Evolutionary conservation across 148 eudicot species (phyloP).

Genomic region (Nepenthes gracilis): DNA sequence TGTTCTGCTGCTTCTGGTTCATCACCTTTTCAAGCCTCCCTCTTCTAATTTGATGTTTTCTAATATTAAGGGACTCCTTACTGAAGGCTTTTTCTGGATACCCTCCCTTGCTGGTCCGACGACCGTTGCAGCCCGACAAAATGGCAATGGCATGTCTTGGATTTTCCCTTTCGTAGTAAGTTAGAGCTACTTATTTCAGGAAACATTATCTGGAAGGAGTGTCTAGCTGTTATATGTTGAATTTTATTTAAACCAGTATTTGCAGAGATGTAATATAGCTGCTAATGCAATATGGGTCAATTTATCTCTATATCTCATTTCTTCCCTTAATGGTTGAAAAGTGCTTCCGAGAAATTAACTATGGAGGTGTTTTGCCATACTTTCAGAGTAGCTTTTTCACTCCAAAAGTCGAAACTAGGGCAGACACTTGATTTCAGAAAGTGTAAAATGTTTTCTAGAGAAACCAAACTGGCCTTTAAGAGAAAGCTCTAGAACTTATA

Average conservation of each 20-base stretch:
- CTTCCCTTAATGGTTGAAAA: background rate
- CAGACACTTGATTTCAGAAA: too few species aligned
- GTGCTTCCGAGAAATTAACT: background rate
- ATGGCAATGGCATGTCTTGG: slow-evolving; percentile 91
- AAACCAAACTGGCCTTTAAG: too few species aligned
- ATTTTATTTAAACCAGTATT: too few species aligned
- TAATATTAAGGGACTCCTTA: slow-evolving; percentile 59
- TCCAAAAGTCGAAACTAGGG: too few species aligned
- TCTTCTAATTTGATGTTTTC: slow-evolving; percentile 4
- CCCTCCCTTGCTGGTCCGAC: slow-evolving; percentile 98
- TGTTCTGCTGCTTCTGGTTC: background rate
- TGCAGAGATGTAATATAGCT: too few species aligned
- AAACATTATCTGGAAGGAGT: background rate
- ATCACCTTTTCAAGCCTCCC: background rate
- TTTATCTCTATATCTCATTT: background rate
- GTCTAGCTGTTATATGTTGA: background rate
- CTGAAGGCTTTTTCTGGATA: slow-evolving; percentile 97
- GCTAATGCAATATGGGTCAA: background rate
- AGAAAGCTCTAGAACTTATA: too few species aligned
- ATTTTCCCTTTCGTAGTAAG: slow-evolving; percentile 91
- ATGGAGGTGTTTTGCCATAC: too few species aligned
- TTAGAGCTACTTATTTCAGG: background rate
- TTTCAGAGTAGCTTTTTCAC: too few species aligned
- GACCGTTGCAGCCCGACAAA: slow-evolving; percentile 66
- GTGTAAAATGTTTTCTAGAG: too few species aligned